Evolutionary conservation across 2,329 filamentous ascomycete species (phyloP).

Genomic region (Monascus ruber): DNA sequence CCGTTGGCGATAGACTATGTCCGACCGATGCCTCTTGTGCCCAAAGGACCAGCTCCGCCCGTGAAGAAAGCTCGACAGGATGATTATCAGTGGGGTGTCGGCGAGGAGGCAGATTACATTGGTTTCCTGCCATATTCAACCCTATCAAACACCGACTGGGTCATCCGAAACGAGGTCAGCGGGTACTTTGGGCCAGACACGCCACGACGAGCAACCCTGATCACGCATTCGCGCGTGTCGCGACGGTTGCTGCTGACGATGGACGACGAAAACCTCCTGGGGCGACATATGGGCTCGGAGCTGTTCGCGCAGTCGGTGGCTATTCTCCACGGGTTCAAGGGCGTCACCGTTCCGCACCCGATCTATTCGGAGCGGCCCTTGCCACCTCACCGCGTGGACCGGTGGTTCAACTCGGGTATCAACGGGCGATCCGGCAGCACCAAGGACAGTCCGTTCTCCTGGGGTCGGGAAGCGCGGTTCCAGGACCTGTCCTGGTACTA

Average conservation of each 20-base stretch:
- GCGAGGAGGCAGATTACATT: slow-evolving; percentile 63
- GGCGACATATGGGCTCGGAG: slow-evolving; percentile 67
- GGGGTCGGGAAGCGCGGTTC: slow-evolving; percentile 22
- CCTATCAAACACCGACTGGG: slow-evolving; percentile 61
- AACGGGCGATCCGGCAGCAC: slow-evolving; percentile 19
- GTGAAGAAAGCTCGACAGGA: slow-evolving; percentile 48
- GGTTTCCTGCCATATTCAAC: slow-evolving; percentile 69
- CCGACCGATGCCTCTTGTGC: slow-evolving; percentile 25
- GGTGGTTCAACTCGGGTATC: slow-evolving; percentile 21
- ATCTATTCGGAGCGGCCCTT: slow-evolving; percentile 69
- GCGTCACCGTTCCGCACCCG: slow-evolving; percentile 66
- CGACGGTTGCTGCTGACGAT: slow-evolving; percentile 61
- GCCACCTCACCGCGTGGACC: slow-evolving; percentile 24
- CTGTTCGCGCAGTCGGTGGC: slow-evolving; percentile 67
- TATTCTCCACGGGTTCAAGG: slow-evolving; percentile 67
- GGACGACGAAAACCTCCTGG: slow-evolving; percentile 63
- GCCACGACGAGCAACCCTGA: slow-evolving; percentile 64
- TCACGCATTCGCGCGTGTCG: slow-evolving; percentile 64
- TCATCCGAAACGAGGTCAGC: slow-evolving; percentile 23
- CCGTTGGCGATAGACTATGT: slow-evolving; percentile 48
- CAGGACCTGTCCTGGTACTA: slow-evolving; percentile 24
- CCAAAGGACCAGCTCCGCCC: slow-evolving; percentile 54
- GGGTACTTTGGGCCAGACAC: slow-evolving; percentile 43
- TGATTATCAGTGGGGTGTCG: slow-evolving; percentile 63
- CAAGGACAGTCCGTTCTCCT: slow-evolving; percentile 22